phyloP scores from a whole-genome alignment of 176 grass and related monocot species.

The Cenchrus americanus region DNA sequence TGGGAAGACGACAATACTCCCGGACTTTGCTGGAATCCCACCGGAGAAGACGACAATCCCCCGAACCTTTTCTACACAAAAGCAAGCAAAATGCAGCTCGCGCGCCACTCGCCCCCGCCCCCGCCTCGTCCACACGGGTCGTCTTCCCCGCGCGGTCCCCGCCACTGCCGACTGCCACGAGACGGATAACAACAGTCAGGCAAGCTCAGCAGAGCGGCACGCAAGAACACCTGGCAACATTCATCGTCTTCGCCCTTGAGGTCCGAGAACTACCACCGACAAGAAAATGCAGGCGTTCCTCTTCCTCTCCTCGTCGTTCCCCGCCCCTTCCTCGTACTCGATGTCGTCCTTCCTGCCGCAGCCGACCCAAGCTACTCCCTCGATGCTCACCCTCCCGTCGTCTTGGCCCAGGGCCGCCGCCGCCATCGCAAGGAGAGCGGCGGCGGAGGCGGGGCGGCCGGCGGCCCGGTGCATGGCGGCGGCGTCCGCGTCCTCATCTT shows the following conservation, averaged over 20 bases:
- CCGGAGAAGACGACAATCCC: too few species aligned
- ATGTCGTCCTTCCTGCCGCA: conserved; percentile 23
- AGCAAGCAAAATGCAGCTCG: not conserved
- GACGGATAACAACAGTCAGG: conserved; percentile 16
- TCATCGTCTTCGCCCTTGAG: too few species aligned
- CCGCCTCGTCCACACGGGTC: not conserved
- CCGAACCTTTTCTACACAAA: not conserved
- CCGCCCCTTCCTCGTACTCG: conserved; percentile 31
- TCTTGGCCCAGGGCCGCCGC: not conserved
- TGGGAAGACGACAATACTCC: too few species aligned
- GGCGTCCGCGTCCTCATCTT: not conserved
- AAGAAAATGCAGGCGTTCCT: conserved; percentile 48
- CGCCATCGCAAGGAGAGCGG: conserved; percentile 5
- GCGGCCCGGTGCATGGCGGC: conserved; percentile 21
- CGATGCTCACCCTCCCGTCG: conserved; percentile 1
- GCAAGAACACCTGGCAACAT: not conserved
- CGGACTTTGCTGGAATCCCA: too few species aligned
- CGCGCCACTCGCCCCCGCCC: not conserved
- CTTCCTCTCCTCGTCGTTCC: conserved; percentile 46
- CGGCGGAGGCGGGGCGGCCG: not conserved
- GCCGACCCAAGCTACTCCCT: not conserved
- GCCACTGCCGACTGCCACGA: conserved; percentile 27
- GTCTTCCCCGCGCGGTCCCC: conserved; percentile 17
- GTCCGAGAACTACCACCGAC: not conserved
- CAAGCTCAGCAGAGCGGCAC: not conserved